Evolutionary conservation across 2,329 filamentous ascomycete genomes (phyloP), one percentile per base, ranked within the genome.

Genomic region (Plectosphaerella plurivora): DNA sequence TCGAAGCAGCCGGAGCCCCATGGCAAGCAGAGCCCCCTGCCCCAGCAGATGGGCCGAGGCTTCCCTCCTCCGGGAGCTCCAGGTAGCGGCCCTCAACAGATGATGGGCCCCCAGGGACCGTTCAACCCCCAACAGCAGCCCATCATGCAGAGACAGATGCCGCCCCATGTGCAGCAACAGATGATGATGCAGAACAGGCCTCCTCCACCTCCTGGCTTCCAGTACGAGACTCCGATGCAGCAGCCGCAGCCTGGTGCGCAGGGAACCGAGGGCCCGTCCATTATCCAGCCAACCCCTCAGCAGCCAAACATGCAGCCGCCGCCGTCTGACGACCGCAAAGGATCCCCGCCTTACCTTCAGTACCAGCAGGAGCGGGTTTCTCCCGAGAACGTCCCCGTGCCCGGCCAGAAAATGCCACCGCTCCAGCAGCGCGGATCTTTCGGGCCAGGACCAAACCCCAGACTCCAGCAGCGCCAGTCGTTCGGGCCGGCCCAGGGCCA

Each of bases 1-100:
- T 55, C 60, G 8, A 65, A 63, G 52, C 57, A 61, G 37, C 47
- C 55, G 20, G 60, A 64, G n/a, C n/a, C n/a, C 5, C 39, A 46
- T 15, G 12, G 14, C 12, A 18, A 25, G 44, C 44, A 46, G n/a
- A 28, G 14, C 12, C 22, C 44, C 7, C 51, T 46, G 15, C 55
- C 55, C 28, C 41, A 37, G 39, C 53, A 53, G 44, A 44, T 44
- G 16, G 45, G 20, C 5, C 50, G 46, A 24, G 49, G 20, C 16
- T 37, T 28, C 7, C 16, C 52, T 36, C 44, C 44, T 33, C 37
- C n/a, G 42, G n/a, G 16, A 46, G 36, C 16, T 8, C n/a, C 41
- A 16, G 41, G 41, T 20, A 16, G 28, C 28, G 28, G 41, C 18
- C 41, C 41, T 9, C n/a, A 18, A 16, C 41, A 44, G 41, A 44